Percentiles rank a stretch among this genome's conserved stretches.
Conservation (phyloP, 2,329 filamentous ascomycete species). For the Aureobasidium leucospermi region DNA sequence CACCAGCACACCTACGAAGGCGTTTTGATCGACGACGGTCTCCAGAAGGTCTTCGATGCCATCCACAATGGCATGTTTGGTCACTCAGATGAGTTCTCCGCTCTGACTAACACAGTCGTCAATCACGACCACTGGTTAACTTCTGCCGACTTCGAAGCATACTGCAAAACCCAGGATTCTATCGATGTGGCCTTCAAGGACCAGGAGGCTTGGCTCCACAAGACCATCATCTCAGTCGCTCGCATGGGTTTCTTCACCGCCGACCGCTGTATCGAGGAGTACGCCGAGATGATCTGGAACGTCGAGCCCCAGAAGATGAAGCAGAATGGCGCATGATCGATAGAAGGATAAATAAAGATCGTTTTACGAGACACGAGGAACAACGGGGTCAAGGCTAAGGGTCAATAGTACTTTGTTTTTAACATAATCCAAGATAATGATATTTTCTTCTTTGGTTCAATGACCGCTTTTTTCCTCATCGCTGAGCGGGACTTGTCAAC, state of each 20-base stretch:
- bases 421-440: background rate
- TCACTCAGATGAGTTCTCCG: constrained; percentile 67
- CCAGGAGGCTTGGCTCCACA: constrained; percentile 85
- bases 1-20: constrained; percentile 79
- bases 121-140: constrained; percentile 98
- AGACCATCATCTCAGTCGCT: constrained; percentile 80
- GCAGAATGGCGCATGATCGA: constrained; percentile 12
- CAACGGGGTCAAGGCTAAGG: background rate
- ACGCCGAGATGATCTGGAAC: constrained; percentile 97
- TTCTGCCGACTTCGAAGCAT: constrained; percentile 94
- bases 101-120: constrained; percentile 74
- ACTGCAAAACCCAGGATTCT: constrained; percentile 80
- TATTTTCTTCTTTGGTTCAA: background rate
- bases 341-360: background rate
- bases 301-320: constrained; percentile 64
- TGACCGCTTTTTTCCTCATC: no score
- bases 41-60: constrained; percentile 72
- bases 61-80: constrained; percentile 81
- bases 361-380: background rate
- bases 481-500: no score
- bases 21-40: constrained; percentile 67
- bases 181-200: constrained; percentile 90
- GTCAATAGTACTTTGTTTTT: background rate
- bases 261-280: constrained; percentile 93
- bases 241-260: constrained; percentile 97